Conservation (phyloP, 2,329 filamentous ascomycete genomes). For the Allantophomopsis cytisporea region DNA sequence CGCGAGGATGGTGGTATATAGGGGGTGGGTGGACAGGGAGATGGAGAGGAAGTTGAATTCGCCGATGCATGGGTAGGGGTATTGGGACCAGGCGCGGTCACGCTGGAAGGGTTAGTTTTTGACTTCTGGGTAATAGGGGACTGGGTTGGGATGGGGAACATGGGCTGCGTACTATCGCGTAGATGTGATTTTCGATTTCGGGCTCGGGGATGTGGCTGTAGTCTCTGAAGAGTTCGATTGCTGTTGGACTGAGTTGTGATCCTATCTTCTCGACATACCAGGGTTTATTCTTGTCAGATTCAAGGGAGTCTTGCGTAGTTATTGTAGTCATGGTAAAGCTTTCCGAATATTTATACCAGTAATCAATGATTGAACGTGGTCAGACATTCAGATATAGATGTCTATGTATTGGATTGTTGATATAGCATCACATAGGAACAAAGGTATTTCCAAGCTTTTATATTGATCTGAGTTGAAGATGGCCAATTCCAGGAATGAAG, state of each 20-base stretch:
- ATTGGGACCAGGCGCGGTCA: slow-evolving; percentile 2
- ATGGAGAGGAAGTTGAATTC: slow-evolving; percentile 10
- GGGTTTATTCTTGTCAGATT: slow-evolving; percentile 3
- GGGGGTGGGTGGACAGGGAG: slow-evolving; percentile 2
- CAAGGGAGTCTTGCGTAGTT: too few species aligned
- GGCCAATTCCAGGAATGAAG: too few species aligned
- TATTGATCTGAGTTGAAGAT: too few species aligned
- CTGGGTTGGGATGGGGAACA: background rate
- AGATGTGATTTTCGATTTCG: slow-evolving; percentile 6
- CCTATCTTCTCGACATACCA: slow-evolving; percentile 4
- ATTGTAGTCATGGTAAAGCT: too few species aligned
- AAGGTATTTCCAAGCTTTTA: too few species aligned
- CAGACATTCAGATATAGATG: too few species aligned
- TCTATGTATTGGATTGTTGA: too few species aligned
- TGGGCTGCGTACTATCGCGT: slow-evolving; percentile 2
- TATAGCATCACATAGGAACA: too few species aligned
- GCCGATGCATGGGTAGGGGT: slow-evolving; percentile 12
- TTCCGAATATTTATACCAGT: too few species aligned
- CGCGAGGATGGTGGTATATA: slow-evolving; percentile 5
- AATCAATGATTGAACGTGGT: too few species aligned
- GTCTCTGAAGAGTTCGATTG: slow-evolving; percentile 5
- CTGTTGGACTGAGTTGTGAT: slow-evolving; percentile 2
- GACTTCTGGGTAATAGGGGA: background rate
- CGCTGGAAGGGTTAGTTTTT: background rate
- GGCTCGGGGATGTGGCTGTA: slow-evolving; percentile 6